phyloP scores from a whole-genome alignment of 23 red algal genomes.

The Gracilariopsis chorda region DNA sequence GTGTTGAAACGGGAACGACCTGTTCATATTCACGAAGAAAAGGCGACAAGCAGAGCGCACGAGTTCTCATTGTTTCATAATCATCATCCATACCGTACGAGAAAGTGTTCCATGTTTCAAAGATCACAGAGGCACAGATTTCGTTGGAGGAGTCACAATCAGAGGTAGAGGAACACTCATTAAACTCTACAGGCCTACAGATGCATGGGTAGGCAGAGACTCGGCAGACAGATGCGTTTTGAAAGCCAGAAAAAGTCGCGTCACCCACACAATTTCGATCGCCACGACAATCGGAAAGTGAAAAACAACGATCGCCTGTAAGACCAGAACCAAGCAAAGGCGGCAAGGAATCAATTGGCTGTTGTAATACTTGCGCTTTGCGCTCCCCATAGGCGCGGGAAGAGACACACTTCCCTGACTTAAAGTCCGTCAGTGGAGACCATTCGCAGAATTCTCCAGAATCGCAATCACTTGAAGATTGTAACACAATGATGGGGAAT shows the following conservation, averaged over 20 bases:
- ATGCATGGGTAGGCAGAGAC: background rate
- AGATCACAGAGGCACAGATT: background rate
- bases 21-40: background rate
- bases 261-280: background rate
- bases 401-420: background rate
- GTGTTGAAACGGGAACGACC: background rate
- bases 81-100: background rate
- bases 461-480: background rate
- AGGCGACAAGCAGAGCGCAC: background rate
- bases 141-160: background rate
- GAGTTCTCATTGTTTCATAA: background rate
- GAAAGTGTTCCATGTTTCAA: background rate
- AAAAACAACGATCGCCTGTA: background rate
- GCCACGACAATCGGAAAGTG: background rate
- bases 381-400: background rate
- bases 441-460: background rate
- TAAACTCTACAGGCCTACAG: background rate
- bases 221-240: background rate
- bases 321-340: background rate
- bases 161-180: background rate
- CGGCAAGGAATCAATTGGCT: background rate
- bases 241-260: background rate
- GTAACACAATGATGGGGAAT: too few species aligned
- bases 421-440: background rate
- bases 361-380: background rate